Evolutionary conservation across 257 asterid species (phyloP), one percentile per base, ranked within the genome.

Genomic region (Hygrophila difformis): DNA sequence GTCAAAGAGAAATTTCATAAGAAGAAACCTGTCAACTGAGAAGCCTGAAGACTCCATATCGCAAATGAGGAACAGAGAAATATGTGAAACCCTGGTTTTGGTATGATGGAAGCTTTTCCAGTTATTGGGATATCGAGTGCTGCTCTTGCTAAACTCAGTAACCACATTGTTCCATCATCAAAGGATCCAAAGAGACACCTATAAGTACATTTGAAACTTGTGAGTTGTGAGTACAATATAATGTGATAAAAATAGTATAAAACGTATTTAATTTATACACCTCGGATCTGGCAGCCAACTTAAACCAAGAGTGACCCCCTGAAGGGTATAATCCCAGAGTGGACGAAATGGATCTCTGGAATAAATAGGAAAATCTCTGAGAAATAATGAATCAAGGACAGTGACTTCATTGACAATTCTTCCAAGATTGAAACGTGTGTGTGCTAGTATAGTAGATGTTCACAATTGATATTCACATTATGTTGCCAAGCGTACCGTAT

Each of bases 261-360:
- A 39, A 51, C 29, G 11, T 3, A 53, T 29, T 50, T 23, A 23
- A 48, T n/a, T 50, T 4, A 59, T 47, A 55, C 60, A 89, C 98
- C 93, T 75, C 57, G 87, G 98, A 62, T 85, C 77, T 19, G 70
- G 64, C 55, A 82, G 74, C 98, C 98, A 89, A 60, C 75, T 85
- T 65, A 85, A 54, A 66, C 81, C 65, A 66, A 68, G 71, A 49
- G 82, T 64, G 53, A 53, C 51, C 53, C 69, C 81, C 39, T 53
- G 73, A 41, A 75, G 62, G 45, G 82, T 63, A 67, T 68, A 65
- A 43, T 73, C 87, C 86, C 98, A 75, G 66, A 85, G 55, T 24
- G 94, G 94, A 60, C 61, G 81, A 65, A 79, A 89, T 33, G 96
- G 98, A 70, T 89, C 98, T n/a, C 96, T 89, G 79, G 59, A 54